phyloP scores from a whole-genome alignment of 2,329 filamentous ascomycete genomes.

The Clarireedia homoeocarpa region DNA sequence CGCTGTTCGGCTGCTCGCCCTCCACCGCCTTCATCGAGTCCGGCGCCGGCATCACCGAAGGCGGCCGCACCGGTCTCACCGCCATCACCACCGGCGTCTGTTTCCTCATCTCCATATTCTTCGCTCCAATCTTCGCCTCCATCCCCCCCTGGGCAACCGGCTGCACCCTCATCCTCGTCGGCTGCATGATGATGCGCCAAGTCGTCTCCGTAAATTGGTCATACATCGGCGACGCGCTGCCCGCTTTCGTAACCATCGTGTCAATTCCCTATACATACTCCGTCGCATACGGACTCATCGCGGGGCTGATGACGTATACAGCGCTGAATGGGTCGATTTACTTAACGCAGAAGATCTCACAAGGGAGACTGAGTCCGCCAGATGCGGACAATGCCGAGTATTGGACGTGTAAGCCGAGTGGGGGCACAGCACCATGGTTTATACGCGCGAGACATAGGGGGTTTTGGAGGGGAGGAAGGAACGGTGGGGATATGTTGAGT shows the following conservation, averaged over 20 bases:
- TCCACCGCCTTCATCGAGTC: conserved; percentile 71
- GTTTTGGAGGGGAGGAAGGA: conserved; percentile 18
- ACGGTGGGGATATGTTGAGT: conserved; percentile 3
- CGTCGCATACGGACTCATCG: conserved; percentile 70
- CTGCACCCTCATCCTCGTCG: conserved; percentile 63
- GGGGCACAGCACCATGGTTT: conserved; percentile 49
- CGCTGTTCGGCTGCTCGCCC: conserved; percentile 61
- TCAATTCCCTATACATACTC: conserved; percentile 75
- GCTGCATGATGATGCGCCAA: conserved; percentile 71
- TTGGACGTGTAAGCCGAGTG: conserved; percentile 43
- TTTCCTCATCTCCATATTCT: conserved; percentile 66
- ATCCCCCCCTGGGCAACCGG: conserved; percentile 75
- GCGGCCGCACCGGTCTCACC: conserved; percentile 65
- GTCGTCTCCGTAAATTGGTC: conserved; percentile 69
- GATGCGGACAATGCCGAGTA: conserved; percentile 48
- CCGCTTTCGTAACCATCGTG: conserved; percentile 66
- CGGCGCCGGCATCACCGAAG: conserved; percentile 68
- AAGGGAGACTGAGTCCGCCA: conserved; percentile 40
- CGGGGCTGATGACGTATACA: conserved; percentile 48
- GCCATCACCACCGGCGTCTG: conserved; percentile 61
- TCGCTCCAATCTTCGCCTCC: conserved; percentile 68
- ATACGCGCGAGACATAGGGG: conserved; percentile 25
- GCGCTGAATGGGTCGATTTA: conserved; percentile 46
- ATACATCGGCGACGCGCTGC: conserved; percentile 67
- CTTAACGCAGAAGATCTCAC: conserved; percentile 38